Percentiles rank a stretch among this genome's conserved stretches.
Evolutionary conservation across 2,329 filamentous ascomycete genomes (phyloP).

Genomic region (Neodidymelliopsis sp.): DNA sequence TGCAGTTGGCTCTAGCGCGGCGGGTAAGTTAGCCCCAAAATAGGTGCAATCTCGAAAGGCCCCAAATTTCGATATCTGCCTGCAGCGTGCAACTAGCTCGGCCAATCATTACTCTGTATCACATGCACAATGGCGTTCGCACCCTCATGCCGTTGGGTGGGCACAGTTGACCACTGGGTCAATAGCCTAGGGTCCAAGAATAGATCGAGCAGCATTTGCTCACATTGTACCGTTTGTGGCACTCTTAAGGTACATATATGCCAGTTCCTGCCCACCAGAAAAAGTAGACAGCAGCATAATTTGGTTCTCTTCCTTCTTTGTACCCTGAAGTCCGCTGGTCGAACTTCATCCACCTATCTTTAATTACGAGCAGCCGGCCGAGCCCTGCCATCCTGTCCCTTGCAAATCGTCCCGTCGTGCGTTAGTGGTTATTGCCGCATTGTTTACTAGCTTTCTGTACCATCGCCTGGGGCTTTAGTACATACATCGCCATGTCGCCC

Average conservation of each 20-base stretch:
- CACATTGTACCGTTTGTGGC: conserved; percentile 47
- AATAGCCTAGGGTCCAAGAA: conserved; percentile 52
- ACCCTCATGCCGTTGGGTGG: conserved; percentile 39
- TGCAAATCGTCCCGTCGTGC: conserved; percentile 51
- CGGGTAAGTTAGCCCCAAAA: conserved; percentile 51
- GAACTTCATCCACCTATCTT: conserved; percentile 58
- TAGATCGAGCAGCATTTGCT: conserved; percentile 56
- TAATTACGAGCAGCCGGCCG: conserved; percentile 53
- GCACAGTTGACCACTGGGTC: conserved; percentile 34
- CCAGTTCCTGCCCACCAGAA: conserved; percentile 39
- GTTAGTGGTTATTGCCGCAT: conserved; percentile 52
- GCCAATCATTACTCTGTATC: conserved; percentile 39
- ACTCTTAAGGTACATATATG: conserved; percentile 58
- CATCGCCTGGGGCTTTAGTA: conserved; percentile 51
- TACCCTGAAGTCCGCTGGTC: conserved; percentile 56
- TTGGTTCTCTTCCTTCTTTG: conserved; percentile 52
- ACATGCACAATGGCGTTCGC: conserved; percentile 36
- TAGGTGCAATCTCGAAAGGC: conserved; percentile 46
- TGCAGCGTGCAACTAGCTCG: conserved; percentile 34
- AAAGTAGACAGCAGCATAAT: conserved; percentile 56
- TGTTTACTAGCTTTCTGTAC: conserved; percentile 52
- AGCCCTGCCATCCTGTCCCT: conserved; percentile 53
- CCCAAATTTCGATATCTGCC: conserved; percentile 44
- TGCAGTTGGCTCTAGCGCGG: conserved; percentile 35
- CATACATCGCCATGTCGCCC: conserved; percentile 58